phyloP scores from a whole-genome alignment of 2,329 filamentous ascomycete genomes.

The Keithomyces neogunnii region DNA sequence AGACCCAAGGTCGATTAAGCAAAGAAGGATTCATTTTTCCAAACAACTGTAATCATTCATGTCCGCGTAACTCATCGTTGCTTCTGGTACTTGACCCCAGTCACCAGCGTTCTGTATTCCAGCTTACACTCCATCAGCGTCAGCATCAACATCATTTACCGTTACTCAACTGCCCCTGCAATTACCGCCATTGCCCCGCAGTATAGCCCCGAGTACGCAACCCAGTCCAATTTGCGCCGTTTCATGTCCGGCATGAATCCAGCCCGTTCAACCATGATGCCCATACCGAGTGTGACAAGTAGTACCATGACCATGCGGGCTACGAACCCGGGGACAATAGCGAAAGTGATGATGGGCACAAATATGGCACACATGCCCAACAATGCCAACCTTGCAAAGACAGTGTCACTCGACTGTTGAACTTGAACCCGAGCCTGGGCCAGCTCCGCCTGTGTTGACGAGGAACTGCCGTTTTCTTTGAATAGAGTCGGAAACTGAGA shows the following conservation, averaged over 20 bases:
- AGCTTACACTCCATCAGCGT: neutral
- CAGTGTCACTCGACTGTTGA: neutral
- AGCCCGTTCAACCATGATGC: conserved; percentile 19
- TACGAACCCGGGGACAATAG: conserved; percentile 45
- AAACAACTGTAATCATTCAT: neutral
- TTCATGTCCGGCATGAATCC: conserved; percentile 12
- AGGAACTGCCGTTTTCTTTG: conserved; percentile 3
- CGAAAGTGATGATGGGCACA: conserved; percentile 49
- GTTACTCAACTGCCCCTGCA: conserved; percentile 6
- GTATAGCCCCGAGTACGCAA: conserved; percentile 23
- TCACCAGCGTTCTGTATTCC: neutral
- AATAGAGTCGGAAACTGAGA: conserved; percentile 4
- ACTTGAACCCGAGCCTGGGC: neutral
- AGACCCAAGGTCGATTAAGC: too few species aligned
- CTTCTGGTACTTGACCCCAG: neutral
- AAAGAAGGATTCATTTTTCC: neutral
- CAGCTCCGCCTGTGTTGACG: conserved; percentile 1
- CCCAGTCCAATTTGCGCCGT: conserved; percentile 12
- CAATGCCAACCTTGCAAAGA: conserved; percentile 3
- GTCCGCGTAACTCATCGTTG: neutral
- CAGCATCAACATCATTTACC: neutral
- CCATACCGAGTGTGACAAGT: conserved; percentile 39
- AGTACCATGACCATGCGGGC: conserved; percentile 49
- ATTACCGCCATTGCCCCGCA: conserved; percentile 25
- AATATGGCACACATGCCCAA: conserved; percentile 29